Percentiles rank a stretch among this genome's conserved stretches.
Evolutionary conservation across 2,329 filamentous ascomycete genomes (phyloP).

Genomic region (Fusarium fujikuroi): DNA sequence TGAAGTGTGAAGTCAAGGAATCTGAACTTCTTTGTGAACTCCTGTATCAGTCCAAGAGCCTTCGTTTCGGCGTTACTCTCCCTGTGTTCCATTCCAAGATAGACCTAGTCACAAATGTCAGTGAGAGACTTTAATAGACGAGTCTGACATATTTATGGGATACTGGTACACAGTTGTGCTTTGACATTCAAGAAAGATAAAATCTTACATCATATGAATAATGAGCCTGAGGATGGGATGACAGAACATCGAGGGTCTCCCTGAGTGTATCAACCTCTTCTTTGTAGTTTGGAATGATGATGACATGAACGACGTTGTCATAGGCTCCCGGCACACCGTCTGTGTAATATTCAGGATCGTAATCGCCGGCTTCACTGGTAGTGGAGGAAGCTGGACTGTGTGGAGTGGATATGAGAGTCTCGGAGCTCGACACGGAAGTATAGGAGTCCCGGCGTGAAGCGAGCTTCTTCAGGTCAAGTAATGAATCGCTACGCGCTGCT

Average conservation of each 20-base stretch:
- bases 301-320: slow-evolving; percentile 67
- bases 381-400: slow-evolving; percentile 59
- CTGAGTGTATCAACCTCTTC: slow-evolving; percentile 75
- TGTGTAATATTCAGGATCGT: slow-evolving; percentile 58
- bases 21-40: slow-evolving; percentile 72
- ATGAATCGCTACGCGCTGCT: slow-evolving; percentile 56
- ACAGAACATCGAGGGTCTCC: slow-evolving; percentile 75
- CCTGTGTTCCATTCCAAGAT: slow-evolving; percentile 77
- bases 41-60: slow-evolving; percentile 68
- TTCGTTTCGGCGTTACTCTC: slow-evolving; percentile 71
- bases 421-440: slow-evolving; percentile 66
- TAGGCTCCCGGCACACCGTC: slow-evolving; percentile 57
- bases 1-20: slow-evolving; percentile 75
- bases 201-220: slow-evolving; percentile 74
- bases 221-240: slow-evolving; percentile 71
- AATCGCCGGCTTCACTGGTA: slow-evolving; percentile 63
- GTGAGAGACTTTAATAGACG: not conserved
- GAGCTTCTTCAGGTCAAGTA: slow-evolving; percentile 59
- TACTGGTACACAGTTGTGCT: not conserved
- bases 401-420: slow-evolving; percentile 59
- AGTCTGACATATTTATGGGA: not conserved
- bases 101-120: slow-evolving; percentile 61
- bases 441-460: slow-evolving; percentile 63
- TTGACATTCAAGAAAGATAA: not conserved
- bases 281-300: slow-evolving; percentile 79